A percentile compares a stretch with the other conserved stretches of the same genome.
Evolutionary conservation across 192 early-diverging fungal genomes (phyloP).

Genomic region (Lunasporangiospora selenospora): DNA sequence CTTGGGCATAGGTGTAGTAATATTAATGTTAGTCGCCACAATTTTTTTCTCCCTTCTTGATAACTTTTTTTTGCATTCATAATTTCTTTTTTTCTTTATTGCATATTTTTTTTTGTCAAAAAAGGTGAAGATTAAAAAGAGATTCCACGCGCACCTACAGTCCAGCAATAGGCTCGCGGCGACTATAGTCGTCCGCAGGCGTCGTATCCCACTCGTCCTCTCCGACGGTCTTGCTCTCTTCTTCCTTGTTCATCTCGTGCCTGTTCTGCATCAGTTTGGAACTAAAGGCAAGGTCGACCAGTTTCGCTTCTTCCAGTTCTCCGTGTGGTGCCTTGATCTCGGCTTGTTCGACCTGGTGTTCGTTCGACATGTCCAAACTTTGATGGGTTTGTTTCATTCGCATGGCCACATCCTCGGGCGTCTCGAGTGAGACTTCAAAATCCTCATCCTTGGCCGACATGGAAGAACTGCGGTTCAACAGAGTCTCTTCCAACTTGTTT

Average conservation of each 20-base stretch:
- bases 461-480: too few species aligned
- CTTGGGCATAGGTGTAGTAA: background rate
- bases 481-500: too few species aligned
- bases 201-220: constrained; percentile 38
- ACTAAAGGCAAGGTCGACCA: constrained; percentile 4
- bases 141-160: too few species aligned
- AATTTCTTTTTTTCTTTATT: background rate
- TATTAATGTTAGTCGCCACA: background rate
- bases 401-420: background rate
- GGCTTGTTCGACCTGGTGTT: background rate
- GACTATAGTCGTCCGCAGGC: constrained; percentile 8
- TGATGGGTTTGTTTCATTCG: background rate
- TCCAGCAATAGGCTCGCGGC: constrained; percentile 27
- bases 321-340: constrained; percentile 11
- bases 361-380: background rate
- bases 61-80: background rate
- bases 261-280: constrained; percentile 35
- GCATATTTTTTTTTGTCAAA: too few species aligned
- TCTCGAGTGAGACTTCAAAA: constrained; percentile 9
- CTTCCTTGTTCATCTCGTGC: background rate
- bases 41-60: background rate
- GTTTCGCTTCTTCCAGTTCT: constrained; percentile 5
- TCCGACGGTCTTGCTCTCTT: constrained; percentile 9
- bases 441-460: background rate
- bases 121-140: too few species aligned